Percentiles rank a stretch among this genome's conserved stretches.
These are phyloP conservation scores for Coemansia sp. DNA, from an alignment of 192 early-diverging fungal genomes.

Conservation along the genomic window DNA sequence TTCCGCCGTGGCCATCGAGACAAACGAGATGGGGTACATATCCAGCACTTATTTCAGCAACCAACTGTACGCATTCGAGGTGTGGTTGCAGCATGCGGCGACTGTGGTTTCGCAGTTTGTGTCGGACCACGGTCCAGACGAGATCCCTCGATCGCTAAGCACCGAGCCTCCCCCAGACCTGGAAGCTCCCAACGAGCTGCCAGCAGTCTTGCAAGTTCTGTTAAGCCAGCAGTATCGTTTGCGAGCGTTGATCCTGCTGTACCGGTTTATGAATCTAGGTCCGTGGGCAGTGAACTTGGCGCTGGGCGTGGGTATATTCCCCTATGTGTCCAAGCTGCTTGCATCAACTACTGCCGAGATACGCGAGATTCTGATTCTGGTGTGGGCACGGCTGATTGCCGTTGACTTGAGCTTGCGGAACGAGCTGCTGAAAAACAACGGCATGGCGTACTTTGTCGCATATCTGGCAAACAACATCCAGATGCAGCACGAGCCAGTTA, in stretches of 20 bases:
- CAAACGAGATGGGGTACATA: constrained; percentile 25
- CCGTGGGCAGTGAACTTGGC: constrained; percentile 94
- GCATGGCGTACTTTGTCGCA: constrained; percentile 89
- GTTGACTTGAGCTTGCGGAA: constrained; percentile 86
- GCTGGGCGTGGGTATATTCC: constrained; percentile 92
- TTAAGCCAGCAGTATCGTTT: constrained; percentile 92
- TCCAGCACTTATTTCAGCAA: constrained; percentile 91
- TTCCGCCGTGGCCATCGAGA: constrained; percentile 7
- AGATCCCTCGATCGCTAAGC: constrained; percentile 47
- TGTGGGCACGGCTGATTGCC: constrained; percentile 95
- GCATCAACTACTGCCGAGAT: constrained; percentile 89
- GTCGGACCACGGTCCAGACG: constrained; percentile 27
- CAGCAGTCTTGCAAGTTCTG: constrained; percentile 94
- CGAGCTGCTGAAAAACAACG: constrained; percentile 88
- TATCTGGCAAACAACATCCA: constrained; percentile 75
- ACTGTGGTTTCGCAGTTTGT: constrained; percentile 70
- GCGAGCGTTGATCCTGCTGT: constrained; percentile 86
- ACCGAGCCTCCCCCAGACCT: constrained; percentile 42
- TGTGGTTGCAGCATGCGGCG: constrained; percentile 79
- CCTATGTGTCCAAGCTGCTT: constrained; percentile 93
- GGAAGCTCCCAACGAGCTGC: constrained; percentile 83
- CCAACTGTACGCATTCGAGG: constrained; percentile 96
- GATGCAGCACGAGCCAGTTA: constrained; percentile 47
- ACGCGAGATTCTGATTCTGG: constrained; percentile 91
- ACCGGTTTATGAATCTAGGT: constrained; percentile 87